Evolutionary conservation across 768 basidiomycete genomes (phyloP).

Genomic region (Kondoa subrosea): DNA sequence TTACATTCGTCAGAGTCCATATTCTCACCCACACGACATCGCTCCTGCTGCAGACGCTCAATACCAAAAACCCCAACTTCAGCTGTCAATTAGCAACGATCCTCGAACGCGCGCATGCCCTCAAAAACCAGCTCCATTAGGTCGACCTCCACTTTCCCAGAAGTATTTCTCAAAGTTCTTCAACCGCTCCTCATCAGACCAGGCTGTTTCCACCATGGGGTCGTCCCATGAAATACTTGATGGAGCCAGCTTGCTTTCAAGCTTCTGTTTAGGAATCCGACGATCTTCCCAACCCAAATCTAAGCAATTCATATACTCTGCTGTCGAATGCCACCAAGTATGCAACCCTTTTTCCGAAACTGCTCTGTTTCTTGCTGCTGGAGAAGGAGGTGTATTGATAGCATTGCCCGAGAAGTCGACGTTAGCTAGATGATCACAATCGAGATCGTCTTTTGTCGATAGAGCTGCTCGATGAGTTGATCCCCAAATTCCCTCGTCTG

Average conservation of each 20-base stretch:
- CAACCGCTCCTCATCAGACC: background rate
- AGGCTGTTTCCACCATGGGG: background rate
- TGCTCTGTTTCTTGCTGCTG: constrained; percentile 25
- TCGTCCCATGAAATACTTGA: background rate
- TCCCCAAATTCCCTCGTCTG: constrained; percentile 18
- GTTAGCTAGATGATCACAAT: constrained; percentile 29
- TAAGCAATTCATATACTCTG: constrained; percentile 13
- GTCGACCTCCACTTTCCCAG: constrained; percentile 2
- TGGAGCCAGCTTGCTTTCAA: background rate
- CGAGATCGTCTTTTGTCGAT: background rate
- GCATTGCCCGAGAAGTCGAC: constrained; percentile 28
- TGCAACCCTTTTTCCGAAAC: constrained; percentile 26
- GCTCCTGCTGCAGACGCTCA: too few species aligned
- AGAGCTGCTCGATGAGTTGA: background rate
- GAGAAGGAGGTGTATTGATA: constrained; percentile 21
- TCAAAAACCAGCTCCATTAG: background rate
- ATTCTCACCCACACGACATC: too few species aligned
- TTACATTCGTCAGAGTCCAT: too few species aligned
- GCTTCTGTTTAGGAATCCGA: constrained; percentile 8
- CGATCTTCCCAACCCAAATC: constrained; percentile 18
- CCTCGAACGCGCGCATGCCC: too few species aligned
- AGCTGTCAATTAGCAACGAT: too few species aligned
- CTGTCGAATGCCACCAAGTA: constrained; percentile 25
- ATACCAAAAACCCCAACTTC: too few species aligned
- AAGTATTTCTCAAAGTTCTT: background rate